Percentiles rank a stretch among this genome's conserved stretches.
These are phyloP conservation scores for Eucommia ulmoides DNA, from an alignment of 257 asterid genomes.

Conservation along the genomic window DNA sequence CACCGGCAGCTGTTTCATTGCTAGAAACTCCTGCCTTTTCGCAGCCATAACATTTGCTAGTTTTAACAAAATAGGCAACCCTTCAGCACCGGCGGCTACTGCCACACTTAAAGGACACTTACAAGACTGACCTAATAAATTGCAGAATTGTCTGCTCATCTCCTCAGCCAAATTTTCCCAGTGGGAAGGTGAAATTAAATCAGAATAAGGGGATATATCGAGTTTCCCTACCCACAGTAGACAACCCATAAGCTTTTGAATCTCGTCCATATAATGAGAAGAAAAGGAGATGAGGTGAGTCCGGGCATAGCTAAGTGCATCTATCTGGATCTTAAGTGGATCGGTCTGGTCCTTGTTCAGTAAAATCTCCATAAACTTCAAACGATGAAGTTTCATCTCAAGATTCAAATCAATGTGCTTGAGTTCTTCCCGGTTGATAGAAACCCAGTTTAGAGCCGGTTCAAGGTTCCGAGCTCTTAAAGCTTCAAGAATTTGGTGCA, in stretches of 20 bases:
- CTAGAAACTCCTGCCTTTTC: slow-evolving; percentile 42
- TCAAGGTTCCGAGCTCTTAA: slow-evolving; percentile 26
- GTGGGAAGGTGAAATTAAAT: slow-evolving; percentile 23
- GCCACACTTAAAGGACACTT: slow-evolving; percentile 38
- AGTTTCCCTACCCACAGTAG: slow-evolving; percentile 44
- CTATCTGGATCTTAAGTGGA: slow-evolving; percentile 22
- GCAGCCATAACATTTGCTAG: slow-evolving; percentile 40
- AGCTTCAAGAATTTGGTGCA: slow-evolving; percentile 38
- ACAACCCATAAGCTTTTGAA: slow-evolving; percentile 44
- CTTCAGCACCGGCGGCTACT: slow-evolving; percentile 46
- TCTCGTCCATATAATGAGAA: slow-evolving; percentile 23
- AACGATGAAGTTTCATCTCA: slow-evolving; percentile 38
- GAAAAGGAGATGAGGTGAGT: slow-evolving; percentile 33
- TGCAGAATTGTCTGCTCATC: slow-evolving; percentile 27
- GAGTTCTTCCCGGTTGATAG: slow-evolving; percentile 28
- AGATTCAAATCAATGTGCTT: slow-evolving; percentile 22
- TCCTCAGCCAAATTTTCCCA: slow-evolving; percentile 34
- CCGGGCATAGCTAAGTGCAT: slow-evolving; percentile 33
- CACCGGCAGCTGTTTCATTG: slow-evolving; percentile 39
- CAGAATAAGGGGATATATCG: slow-evolving; percentile 40
- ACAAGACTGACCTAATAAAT: slow-evolving; percentile 33
- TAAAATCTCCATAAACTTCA: slow-evolving; percentile 31
- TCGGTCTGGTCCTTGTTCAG: slow-evolving; percentile 21
- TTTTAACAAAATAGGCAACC: slow-evolving; percentile 47
- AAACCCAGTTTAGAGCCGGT: slow-evolving; percentile 48